Evolutionary conservation across 1,284 basidiomycete genomes (phyloP).

Genomic region (Ustilago curta): DNA sequence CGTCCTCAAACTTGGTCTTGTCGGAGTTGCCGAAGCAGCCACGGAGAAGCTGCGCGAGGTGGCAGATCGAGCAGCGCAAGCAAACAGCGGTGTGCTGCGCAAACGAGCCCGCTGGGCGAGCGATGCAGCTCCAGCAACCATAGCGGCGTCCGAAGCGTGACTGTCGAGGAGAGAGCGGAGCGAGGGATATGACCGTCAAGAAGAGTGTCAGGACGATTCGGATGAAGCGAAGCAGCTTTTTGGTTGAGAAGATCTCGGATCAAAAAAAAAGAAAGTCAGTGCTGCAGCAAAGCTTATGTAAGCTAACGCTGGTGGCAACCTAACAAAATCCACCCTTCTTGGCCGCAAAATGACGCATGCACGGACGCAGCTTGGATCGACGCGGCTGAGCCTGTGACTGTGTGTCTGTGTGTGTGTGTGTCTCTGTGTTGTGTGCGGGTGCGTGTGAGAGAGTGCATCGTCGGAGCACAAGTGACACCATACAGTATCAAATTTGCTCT

Average conservation of each 20-base stretch:
- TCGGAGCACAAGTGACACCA: conserved; percentile 1
- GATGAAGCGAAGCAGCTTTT: conserved; percentile 6
- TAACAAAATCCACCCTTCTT: neutral
- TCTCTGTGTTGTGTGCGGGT: neutral
- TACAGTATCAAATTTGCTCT: no score
- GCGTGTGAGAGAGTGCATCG: neutral
- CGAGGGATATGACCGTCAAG: neutral
- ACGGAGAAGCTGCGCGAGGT: conserved; percentile 15
- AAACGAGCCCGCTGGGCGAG: conserved; percentile 29
- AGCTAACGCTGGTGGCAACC: neutral
- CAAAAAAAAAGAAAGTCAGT: neutral
- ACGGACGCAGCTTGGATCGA: conserved; percentile 15
- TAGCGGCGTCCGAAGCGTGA: conserved; percentile 3
- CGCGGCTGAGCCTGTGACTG: conserved; percentile 6
- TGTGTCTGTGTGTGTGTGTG: neutral
- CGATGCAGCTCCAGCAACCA: conserved; percentile 31
- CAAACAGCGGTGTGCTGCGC: conserved; percentile 26
- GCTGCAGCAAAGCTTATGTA: conserved; percentile 9
- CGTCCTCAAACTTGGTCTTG: conserved; percentile 13
- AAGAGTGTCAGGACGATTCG: neutral
- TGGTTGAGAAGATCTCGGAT: conserved; percentile 2
- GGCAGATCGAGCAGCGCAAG: conserved; percentile 14
- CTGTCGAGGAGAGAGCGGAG: neutral
- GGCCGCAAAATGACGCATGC: conserved; percentile 13
- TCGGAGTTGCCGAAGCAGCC: conserved; percentile 22